Evolutionary conservation across 257 asterid species (phyloP), one percentile per base, ranked within the genome.

Genomic region (Primulina tabacum): DNA sequence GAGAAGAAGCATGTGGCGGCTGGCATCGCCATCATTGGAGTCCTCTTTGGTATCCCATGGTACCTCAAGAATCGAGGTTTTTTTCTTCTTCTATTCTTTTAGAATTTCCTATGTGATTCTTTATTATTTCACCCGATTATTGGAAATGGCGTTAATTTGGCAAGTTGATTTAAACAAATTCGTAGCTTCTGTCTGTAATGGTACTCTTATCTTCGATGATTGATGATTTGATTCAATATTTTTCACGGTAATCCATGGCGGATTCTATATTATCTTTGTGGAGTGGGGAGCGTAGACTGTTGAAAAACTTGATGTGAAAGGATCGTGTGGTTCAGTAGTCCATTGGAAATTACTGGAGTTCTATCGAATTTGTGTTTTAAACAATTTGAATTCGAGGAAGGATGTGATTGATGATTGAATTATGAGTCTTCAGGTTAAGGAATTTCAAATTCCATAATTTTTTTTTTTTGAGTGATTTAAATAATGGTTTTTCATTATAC

Each of bases 1-100:
- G 98, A 93, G 26, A 88, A 81, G 89, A 93, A 83, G 84, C 95
- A 93, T 73, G 97, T 93, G 35, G 4, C 73, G 6, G 97, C 86
- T 1, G 98, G 98, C 34, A 88, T 93, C 74, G 95, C 86, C 71
- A 76, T 93, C 34, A 71, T 93, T 28, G 79, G 94, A 20, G 84
- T 77, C 73, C 30, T 87, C 77, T 85, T 89, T 72, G 94, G 90
- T 30, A 83, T 88, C 64, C 97, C 98, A 1, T 93, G 97, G 97
- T 93, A 93, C 85, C 67, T 84, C 67, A 88, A 82, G 96, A 89
- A 66, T 81, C 85, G 82, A 77, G 97, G 98, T 92, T 40, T 55
- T 66, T 38, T 12, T 21, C n/a, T 60, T 63, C 8, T n/a, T n/a
- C 20, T 50, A 43, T 2, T 50, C 1, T 26, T 26, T 50, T 34